These are phyloP conservation scores for Calonectria hawksworthii DNA, from an alignment of 2,329 filamentous ascomycete genomes.

Conservation along the genomic window DNA sequence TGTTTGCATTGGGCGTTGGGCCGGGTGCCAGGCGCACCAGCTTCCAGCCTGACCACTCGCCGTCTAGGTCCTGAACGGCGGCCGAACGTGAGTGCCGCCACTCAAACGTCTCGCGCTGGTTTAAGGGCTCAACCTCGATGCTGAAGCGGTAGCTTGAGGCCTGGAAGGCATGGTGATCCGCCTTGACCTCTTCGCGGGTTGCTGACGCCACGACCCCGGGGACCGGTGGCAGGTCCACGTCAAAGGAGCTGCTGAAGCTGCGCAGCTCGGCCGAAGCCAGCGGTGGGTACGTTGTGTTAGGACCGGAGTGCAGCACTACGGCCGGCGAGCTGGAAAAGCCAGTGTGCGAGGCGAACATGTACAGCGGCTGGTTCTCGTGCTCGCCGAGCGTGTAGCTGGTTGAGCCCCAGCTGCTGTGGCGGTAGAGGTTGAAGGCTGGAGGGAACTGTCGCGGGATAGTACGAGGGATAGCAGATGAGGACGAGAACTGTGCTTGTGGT, in stretches of 20 bases:
- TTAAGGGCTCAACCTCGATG: slow-evolving; percentile 35
- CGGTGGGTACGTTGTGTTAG: slow-evolving; percentile 27
- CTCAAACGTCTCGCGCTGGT: slow-evolving; percentile 41
- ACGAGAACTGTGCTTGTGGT: background rate
- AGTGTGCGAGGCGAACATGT: slow-evolving; percentile 33
- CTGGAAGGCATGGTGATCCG: slow-evolving; percentile 19
- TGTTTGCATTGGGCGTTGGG: slow-evolving; percentile 18
- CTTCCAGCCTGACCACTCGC: slow-evolving; percentile 37
- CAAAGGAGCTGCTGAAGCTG: slow-evolving; percentile 30
- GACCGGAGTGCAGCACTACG: slow-evolving; percentile 42
- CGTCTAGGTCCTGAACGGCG: slow-evolving; percentile 33
- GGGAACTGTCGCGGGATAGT: slow-evolving; percentile 36
- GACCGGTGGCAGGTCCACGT: slow-evolving; percentile 37
- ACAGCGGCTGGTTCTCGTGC: slow-evolving; percentile 38
- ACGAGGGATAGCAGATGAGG: background rate
- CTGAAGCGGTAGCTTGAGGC: slow-evolving; percentile 29
- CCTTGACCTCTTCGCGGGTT: slow-evolving; percentile 30
- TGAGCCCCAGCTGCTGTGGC: slow-evolving; percentile 5
- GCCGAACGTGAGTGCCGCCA: slow-evolving; percentile 39
- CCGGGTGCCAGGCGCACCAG: slow-evolving; percentile 35
- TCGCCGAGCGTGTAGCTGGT: slow-evolving; percentile 34
- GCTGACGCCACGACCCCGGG: slow-evolving; percentile 31
- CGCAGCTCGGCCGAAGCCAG: slow-evolving; percentile 38
- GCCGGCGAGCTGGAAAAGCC: slow-evolving; percentile 31
- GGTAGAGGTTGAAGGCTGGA: slow-evolving; percentile 40